Conservation (phyloP, 1,284 basidiomycete species). For the Moesziomyces aphidis region DNA sequence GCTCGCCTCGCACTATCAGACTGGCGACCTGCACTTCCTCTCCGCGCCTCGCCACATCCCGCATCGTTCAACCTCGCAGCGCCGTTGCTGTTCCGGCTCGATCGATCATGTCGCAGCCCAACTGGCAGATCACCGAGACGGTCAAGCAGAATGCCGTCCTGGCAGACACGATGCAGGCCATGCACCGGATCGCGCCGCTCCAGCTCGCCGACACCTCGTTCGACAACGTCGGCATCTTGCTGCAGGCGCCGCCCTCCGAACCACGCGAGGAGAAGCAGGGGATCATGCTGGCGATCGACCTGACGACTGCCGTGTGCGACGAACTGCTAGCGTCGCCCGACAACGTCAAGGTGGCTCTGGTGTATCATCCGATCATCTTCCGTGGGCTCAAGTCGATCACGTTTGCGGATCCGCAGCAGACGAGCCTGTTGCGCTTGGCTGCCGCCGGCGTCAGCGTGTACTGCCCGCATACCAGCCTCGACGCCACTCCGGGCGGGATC, state of each 20-base stretch:
- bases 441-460: slow-evolving; percentile 87
- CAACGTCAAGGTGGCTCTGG: slow-evolving; percentile 74
- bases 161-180: slow-evolving; percentile 31
- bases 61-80: background rate
- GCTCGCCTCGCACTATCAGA: background rate
- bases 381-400: slow-evolving; percentile 82
- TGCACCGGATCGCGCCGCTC: slow-evolving; percentile 53
- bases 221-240: slow-evolving; percentile 65
- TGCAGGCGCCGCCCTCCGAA: slow-evolving; percentile 34
- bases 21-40: background rate
- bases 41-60: background rate
- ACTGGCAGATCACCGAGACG: slow-evolving; percentile 46
- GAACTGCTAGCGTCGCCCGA: slow-evolving; percentile 54
- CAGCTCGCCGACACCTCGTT: slow-evolving; percentile 59
- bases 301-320: slow-evolving; percentile 60
- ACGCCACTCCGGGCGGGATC: slow-evolving; percentile 82
- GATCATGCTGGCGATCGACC: slow-evolving; percentile 63
- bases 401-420: slow-evolving; percentile 81
- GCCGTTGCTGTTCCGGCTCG: slow-evolving; percentile 3
- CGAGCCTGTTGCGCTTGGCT: slow-evolving; percentile 80
- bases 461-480: slow-evolving; percentile 86
- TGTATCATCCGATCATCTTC: slow-evolving; percentile 84
- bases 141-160: slow-evolving; percentile 33
- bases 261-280: slow-evolving; percentile 26
- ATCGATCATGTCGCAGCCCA: slow-evolving; percentile 30